These are phyloP conservation scores for Penicillium sp. DNA, from an alignment of 2,329 filamentous ascomycete species.

Conservation along the genomic window DNA sequence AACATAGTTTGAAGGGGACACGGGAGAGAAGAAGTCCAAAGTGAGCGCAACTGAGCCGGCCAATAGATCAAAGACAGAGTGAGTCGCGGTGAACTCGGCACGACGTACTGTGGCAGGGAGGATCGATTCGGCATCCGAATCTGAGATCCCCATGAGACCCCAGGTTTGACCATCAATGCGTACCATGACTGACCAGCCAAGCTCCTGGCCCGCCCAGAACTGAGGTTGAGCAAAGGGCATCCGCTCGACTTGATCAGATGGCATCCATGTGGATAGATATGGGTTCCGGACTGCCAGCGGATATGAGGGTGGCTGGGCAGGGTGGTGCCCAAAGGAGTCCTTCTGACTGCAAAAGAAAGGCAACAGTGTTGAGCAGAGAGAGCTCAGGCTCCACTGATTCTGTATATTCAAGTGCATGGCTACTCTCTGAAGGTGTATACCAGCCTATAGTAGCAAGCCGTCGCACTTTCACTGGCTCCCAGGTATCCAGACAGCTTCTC, in stretches of 20 bases:
- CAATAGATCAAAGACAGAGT: slow-evolving; percentile 36
- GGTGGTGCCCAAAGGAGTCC: slow-evolving; percentile 16
- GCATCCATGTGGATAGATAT: slow-evolving; percentile 43
- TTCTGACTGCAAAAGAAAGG: slow-evolving; percentile 11
- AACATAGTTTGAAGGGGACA: slow-evolving; percentile 38
- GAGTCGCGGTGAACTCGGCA: slow-evolving; percentile 40
- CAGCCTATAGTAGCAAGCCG: no score
- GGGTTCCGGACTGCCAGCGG: slow-evolving; percentile 41
- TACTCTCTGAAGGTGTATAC: neutral
- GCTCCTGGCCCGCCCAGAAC: slow-evolving; percentile 40
- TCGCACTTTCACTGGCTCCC: no score
- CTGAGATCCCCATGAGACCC: slow-evolving; percentile 38
- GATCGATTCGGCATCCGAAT: slow-evolving; percentile 17
- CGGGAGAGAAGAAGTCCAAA: slow-evolving; percentile 43
- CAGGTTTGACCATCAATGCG: slow-evolving; percentile 38
- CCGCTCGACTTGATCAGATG: slow-evolving; percentile 32
- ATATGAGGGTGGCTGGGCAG: slow-evolving; percentile 38
- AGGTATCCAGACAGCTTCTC: no score
- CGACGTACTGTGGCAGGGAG: slow-evolving; percentile 29
- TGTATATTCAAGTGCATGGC: slow-evolving; percentile 14
- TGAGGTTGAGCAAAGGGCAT: slow-evolving; percentile 37
- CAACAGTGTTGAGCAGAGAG: slow-evolving; percentile 18
- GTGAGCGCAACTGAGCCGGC: slow-evolving; percentile 33
- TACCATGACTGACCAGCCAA: slow-evolving; percentile 40
- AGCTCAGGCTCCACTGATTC: slow-evolving; percentile 16